Base-by-base conservation (phyloP, 257 asterid species). In the Solanum medicagineum region DNA sequence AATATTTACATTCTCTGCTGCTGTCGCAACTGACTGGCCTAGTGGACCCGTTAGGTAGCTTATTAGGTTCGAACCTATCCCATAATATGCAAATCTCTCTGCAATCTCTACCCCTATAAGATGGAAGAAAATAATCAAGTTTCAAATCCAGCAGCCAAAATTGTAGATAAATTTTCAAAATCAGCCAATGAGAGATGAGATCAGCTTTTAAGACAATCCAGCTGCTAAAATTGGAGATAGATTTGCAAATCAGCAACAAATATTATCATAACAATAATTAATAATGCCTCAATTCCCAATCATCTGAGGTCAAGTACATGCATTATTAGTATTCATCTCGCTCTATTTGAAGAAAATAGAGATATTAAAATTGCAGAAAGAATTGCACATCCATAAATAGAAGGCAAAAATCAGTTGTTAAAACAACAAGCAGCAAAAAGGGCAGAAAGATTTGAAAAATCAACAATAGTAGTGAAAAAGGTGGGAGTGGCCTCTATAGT, bases 31-130 rank as follows among this genome's bases (percentile, higher is more conserved):
- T 19, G 92, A 87, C 53, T 88, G 92, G 22, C 90, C 91, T 45
- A 90, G 90, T 70, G 89, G 89, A 40, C 91, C 92, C 11, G 91
- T 90, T 81, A 90, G 80, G 87, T 88, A 89, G 82, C 87, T 90
- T 12, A 88, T 88, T 85, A 90, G 86, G 83, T 90, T 87, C 32
- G 85, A 84, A 56, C 85, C 81, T 82, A 86, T 87, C 62, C 92
- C 91, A 60, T 79, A 89, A 42, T 75, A 89, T 17, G 91, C 89
- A 84, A 81, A 87, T 55, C 91, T 89, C 85, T 90, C 92, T 1
- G 92, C 90, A 79, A 90, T 66, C 84, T 90, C 92, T 69, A 89
- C 90, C 7, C 85, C 92, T 90, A 81, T 3, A n/a, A 53, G 26
- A 63, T 14, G 8, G 55, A 44, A 10, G 47, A 47, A 81, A 63